These are phyloP conservation scores for Intubia oerlemansii DNA, from an alignment of 2,329 filamentous ascomycete genomes.

Conservation along the genomic window DNA sequence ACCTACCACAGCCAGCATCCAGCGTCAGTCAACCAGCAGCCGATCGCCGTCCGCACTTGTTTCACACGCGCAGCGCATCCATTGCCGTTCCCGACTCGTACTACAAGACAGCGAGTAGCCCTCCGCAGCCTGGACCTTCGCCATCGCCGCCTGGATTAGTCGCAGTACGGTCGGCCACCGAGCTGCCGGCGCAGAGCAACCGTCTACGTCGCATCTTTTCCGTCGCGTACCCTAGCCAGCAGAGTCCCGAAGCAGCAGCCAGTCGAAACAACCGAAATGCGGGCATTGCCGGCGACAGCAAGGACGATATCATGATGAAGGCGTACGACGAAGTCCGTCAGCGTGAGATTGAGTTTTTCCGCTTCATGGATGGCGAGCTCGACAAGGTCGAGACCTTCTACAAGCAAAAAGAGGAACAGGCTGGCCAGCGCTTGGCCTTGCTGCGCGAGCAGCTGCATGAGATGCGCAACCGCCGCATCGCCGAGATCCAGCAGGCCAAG, in stretches of 20 bases:
- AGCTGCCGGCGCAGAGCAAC: slow-evolving; percentile 10
- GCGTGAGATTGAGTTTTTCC: slow-evolving; percentile 66
- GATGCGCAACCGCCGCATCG: slow-evolving; percentile 67
- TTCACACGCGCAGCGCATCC: slow-evolving; percentile 21
- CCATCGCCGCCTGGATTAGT: too few species aligned
- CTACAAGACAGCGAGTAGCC: too few species aligned
- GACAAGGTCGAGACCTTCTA: slow-evolving; percentile 90
- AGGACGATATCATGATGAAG: slow-evolving; percentile 16
- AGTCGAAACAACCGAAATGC: background rate
- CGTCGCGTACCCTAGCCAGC: slow-evolving; percentile 5
- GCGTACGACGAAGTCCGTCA: slow-evolving; percentile 35
- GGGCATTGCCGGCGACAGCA: slow-evolving; percentile 15
- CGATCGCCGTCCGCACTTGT: too few species aligned
- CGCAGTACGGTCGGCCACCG: background rate
- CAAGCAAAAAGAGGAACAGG: slow-evolving; percentile 68
- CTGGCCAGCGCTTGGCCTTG: slow-evolving; percentile 45
- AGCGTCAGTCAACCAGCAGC: too few species aligned
- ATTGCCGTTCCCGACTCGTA: slow-evolving; percentile 7
- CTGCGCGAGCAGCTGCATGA: slow-evolving; percentile 76
- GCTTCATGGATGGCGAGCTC: slow-evolving; percentile 64
- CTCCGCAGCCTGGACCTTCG: too few species aligned
- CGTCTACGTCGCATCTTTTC: slow-evolving; percentile 21
- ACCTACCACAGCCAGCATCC: too few species aligned
- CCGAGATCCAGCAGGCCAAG: slow-evolving; percentile 37
- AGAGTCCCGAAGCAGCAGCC: too few species aligned